Base-by-base conservation (phyloP, 495 filamentous ascomycete genomes). In the Podospora comata region DNA sequence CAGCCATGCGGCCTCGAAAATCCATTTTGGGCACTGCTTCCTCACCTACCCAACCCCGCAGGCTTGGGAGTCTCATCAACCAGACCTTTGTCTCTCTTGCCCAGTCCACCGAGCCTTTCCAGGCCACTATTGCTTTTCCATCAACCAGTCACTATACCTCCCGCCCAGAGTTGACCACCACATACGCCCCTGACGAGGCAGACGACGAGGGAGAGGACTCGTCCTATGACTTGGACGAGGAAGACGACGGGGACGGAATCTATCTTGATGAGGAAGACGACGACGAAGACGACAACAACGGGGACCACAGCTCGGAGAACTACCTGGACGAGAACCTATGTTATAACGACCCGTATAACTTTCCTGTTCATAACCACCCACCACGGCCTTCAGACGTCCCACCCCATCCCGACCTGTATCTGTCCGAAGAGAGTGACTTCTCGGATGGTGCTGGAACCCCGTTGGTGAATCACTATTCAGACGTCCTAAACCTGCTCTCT, bases 281-380 rank as follows among this genome's bases (percentile, higher is more conserved):
- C 30, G 34, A 65, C 18, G 58, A 68, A 26, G 34, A 65, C 59
- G 63, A 65, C 20, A 56, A 65, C 39, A 71, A 77, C 18, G 64
- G 66, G 28, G 68, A 75, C 34, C 48, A 70, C 1, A 71, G 76
- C 39, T 69, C 65, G 44, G 68, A 63, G 28, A 63, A 66, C 60
- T 48, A 73, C 48, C 71, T 66, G 67, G 70, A 75, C 67, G 75
- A 68, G 18, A 65, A 73, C 15, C 30, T 65, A 30, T 55, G 65
- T 61, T 2, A 64, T 48, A 56, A 66, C 57, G 56, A 68, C 5
- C 59, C 65, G 5, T 60, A 75, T 16, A 28, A 39, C 44, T 54
- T 28, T 16, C 19, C 53, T 64, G 32, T 68, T 44, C 60, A 65
- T 53, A 64, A 67, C 56, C 44, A 48, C 30, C 59, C 59, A 39